Percentiles rank a stretch among this genome's conserved stretches.
Evolutionary conservation across 2,329 filamentous ascomycete genomes (phyloP).

Genomic region (Colletotrichum coccodes): DNA sequence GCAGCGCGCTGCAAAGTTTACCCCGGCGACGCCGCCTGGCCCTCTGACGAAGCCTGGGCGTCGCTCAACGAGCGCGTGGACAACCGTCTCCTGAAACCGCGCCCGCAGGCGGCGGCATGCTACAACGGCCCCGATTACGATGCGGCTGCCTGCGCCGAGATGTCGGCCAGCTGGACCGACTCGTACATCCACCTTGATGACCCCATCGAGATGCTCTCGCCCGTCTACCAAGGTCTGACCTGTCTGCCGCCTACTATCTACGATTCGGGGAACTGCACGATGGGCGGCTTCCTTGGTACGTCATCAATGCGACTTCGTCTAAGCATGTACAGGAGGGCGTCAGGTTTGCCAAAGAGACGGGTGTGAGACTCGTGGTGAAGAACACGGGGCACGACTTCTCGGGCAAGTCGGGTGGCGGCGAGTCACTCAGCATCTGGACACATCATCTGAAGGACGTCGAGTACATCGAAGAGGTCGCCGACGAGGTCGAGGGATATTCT

Average conservation of each 20-base stretch:
- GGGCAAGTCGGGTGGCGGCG: constrained; percentile 10
- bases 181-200: constrained; percentile 19
- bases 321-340: constrained; percentile 21
- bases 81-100: constrained; percentile 15
- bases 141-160: background rate
- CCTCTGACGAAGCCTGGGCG: background rate
- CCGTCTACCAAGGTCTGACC: constrained; percentile 18
- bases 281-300: constrained; percentile 24
- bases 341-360: constrained; percentile 15
- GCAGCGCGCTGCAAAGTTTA: constrained; percentile 4
- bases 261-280: constrained; percentile 23
- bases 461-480: background rate
- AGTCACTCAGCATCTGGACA: constrained; percentile 23
- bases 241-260: constrained; percentile 17
- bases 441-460: constrained; percentile 13
- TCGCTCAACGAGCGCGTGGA: background rate
- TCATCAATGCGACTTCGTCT: constrained; percentile 6
- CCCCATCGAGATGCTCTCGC: constrained; percentile 20
- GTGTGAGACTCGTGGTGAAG: constrained; percentile 17
- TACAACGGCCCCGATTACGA: constrained; percentile 15
- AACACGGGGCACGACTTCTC: constrained; percentile 23
- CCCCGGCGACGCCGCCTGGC: constrained; percentile 12
- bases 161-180: constrained; percentile 14
- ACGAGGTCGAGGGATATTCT: constrained; percentile 2
- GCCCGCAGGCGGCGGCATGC: constrained; percentile 11